phyloP scores from a whole-genome alignment of 192 early-diverging fungal genomes.

The Dimargaris verticillata region DNA sequence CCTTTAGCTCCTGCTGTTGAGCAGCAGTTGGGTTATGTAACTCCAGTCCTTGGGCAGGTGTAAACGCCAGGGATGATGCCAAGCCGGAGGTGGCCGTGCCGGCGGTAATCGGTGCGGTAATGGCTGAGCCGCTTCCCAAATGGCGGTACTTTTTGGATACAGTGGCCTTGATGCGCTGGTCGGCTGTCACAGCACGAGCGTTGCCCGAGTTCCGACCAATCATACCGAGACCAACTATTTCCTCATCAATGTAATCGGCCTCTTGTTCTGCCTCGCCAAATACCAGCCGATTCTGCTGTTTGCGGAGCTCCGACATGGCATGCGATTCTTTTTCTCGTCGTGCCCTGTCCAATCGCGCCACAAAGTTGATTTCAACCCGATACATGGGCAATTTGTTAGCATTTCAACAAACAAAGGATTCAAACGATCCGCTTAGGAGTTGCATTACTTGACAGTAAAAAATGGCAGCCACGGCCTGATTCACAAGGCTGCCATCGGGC shows the following conservation, averaged over 20 bases:
- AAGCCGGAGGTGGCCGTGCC: background rate
- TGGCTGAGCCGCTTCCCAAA: background rate
- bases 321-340: conserved; percentile 68
- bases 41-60: background rate
- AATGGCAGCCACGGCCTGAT: background rate
- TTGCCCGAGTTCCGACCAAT: conserved; percentile 61
- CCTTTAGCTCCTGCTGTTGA: background rate
- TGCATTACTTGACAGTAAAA: background rate
- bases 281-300: conserved; percentile 75
- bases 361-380: background rate
- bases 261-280: conserved; percentile 90
- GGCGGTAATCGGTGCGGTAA: background rate
- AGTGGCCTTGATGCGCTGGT: conserved; percentile 36
- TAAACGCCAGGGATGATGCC: background rate
- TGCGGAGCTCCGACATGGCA: conserved; percentile 72
- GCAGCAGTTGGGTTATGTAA: background rate
- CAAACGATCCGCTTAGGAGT: no score
- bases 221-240: conserved; percentile 78
- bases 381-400: background rate
- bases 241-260: conserved; percentile 53
- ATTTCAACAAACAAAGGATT: background rate
- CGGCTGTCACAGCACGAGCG: conserved; percentile 50
- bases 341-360: conserved; percentile 25
- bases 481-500: background rate
- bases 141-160: conserved; percentile 5